Evolutionary conservation across 2,329 filamentous ascomycete genomes (phyloP), one percentile per base, ranked within the genome.

Genomic region (Plenodomus lindquistii): DNA sequence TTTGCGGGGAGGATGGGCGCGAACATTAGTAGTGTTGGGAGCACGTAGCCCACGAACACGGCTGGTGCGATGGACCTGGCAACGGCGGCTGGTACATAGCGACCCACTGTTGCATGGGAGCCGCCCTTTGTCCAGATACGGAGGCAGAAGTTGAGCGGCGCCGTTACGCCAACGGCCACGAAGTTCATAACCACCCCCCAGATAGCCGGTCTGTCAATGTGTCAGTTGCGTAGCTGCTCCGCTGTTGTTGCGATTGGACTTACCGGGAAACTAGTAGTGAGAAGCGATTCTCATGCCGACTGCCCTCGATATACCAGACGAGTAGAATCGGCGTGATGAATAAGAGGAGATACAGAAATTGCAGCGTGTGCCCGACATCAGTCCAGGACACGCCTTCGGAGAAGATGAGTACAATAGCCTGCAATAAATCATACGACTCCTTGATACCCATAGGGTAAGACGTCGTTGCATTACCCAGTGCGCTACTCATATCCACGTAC

Each of bases 11-110:
- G n/a, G n/a, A n/a, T n/a, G n/a, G n/a, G n/a, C n/a, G n/a, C n/a
- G n/a, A n/a, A 64, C 38, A 67, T 50, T 40, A 63, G 42, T n/a
- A 48, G 21, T 2, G 59, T 65, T 1, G 65, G 65, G 6, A 65
- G 37, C 2, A 61, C 42, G 38, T 57, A 65, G 21, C 64, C 63
- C 9, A 65, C 18, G 5, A 62, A 10, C 18, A 66, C 13, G 8
- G 62, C 52, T 9, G 63, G 60, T 2, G 59, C 40, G 10, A 68
- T 45, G 4, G 58, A 56, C 40, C 52, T 54, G 10, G 62, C 64
- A 16, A 55, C 54, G 7, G 49, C 40, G 1, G 54, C 37, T 8
- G 57, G 40, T 9, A 64, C 36, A 3, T 42, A 43, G n/a, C 56
- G 48, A 29, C 43, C 39, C 13, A 43, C 27, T 40, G 60, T 63